Evolutionary conservation across 257 asterid genomes (phyloP), one percentile per base, ranked within the genome.

Genomic region (Nicotiana attenuata): DNA sequence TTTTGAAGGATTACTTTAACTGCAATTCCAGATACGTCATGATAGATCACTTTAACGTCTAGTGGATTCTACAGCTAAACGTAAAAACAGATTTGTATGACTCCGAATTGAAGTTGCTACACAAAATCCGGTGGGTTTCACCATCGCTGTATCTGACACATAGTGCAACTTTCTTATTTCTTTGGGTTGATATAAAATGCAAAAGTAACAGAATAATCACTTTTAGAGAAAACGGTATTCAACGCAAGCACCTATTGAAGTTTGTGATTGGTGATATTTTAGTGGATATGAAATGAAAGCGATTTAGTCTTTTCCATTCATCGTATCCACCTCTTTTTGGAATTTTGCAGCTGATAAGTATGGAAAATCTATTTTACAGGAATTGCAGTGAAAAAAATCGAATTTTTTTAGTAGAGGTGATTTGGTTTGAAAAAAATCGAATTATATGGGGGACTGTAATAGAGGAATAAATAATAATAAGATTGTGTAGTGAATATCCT

Each of bases 141-240:
- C 47, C 11, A 8, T 7, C 11, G 59, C 59, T 53, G 59, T 53
- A 53, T 53, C n/a, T 53, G 59, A 53, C 59, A 53, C 7, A 53
- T 15, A 53, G 20, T 53, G 59, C 59, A 53, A 53, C n/a, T 14
- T 53, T 53, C 59, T 53, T 53, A 50, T 20, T 56, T 19, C 7
- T 7, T 57, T 57, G 13, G 9, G 20, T 57, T 57, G 17, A 1
- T 3, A n/a, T 41, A 69, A 10, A 41, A 5, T 41, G 57, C 78
- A 41, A 71, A 71, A 45, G 78, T 13, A 11, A 5, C 35, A 11
- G 59, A 71, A 71, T 45, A 71, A 71, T 71, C 59, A 20, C 78
- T 71, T 71, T 71, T 71, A 71, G 35, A 71, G 78, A 45, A 45
- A 71, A 71, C 45, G 78, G 78, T 20, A 71, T 71, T 59, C 33